Evolutionary conservation across 805 yeast genomes (phyloP).

Genomic region (Wickerhamomyces strasburgensis): DNA sequence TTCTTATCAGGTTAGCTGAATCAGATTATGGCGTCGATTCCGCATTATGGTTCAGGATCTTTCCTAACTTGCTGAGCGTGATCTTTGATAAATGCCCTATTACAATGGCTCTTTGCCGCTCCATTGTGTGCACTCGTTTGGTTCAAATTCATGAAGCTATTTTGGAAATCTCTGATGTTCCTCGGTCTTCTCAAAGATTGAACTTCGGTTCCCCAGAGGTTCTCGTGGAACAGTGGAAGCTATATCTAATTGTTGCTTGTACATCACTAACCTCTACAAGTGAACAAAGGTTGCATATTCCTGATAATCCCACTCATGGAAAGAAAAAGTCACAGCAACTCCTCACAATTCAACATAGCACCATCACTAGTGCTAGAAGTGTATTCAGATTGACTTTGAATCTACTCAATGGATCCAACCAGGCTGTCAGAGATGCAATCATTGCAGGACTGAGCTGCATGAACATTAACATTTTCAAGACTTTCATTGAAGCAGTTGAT

Average conservation of each 20-base stretch:
- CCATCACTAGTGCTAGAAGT: constrained; percentile 87
- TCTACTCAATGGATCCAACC: constrained; percentile 63
- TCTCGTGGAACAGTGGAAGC: constrained; percentile 80
- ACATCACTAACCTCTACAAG: constrained; percentile 84
- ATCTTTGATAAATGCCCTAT: constrained; percentile 83
- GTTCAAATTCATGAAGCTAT: constrained; percentile 79
- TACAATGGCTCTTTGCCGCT: constrained; percentile 88
- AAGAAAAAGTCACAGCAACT: constrained; percentile 76
- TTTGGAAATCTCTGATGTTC: constrained; percentile 44
- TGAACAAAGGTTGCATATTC: constrained; percentile 75
- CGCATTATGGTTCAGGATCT: constrained; percentile 90
- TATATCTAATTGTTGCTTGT: constrained; percentile 86
- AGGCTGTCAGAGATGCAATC: constrained; percentile 74
- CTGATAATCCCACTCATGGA: constrained; percentile 50
- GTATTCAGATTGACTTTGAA: constrained; percentile 87
- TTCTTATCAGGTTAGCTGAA: constrained; percentile 75
- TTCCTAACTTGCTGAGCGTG: constrained; percentile 66
- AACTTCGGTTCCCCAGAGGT: constrained; percentile 56
- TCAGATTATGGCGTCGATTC: constrained; percentile 94
- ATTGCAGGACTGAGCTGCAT: constrained; percentile 86
- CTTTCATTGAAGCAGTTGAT: constrained; percentile 73
- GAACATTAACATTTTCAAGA: constrained; percentile 82
- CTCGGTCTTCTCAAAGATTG: constrained; percentile 25
- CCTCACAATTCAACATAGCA: constrained; percentile 80
- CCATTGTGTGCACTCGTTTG: constrained; percentile 81